Evolutionary conservation across 2,329 filamentous ascomycete genomes (phyloP).

Genomic region (Xylariaceae sp.): DNA sequence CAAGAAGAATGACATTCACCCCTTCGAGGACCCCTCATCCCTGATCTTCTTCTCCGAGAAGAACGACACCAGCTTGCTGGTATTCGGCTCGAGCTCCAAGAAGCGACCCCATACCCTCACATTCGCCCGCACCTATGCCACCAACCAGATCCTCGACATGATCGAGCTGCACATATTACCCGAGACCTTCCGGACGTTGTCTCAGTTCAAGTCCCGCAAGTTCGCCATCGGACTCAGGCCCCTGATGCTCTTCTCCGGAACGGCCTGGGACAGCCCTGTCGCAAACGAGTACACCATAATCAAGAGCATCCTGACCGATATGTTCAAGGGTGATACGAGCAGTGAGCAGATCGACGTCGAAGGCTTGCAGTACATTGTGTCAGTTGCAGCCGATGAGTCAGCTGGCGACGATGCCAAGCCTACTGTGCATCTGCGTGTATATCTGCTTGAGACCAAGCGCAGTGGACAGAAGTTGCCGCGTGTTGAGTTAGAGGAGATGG

Average conservation of each 20-base stretch:
- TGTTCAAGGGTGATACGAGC: slow-evolving; percentile 78
- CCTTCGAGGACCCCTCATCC: slow-evolving; percentile 83
- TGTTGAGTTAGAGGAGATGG: slow-evolving; percentile 93
- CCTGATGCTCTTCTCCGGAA: slow-evolving; percentile 86
- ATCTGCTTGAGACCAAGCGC: slow-evolving; percentile 80
- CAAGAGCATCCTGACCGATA: slow-evolving; percentile 82
- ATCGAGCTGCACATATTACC: slow-evolving; percentile 81
- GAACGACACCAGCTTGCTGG: slow-evolving; percentile 83
- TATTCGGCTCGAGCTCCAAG: slow-evolving; percentile 84
- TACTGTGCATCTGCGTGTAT: slow-evolving; percentile 67
- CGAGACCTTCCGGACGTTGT: slow-evolving; percentile 63
- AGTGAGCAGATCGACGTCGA: slow-evolving; percentile 86
- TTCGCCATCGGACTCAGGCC: slow-evolving; percentile 80
- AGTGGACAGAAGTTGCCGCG: slow-evolving; percentile 83
- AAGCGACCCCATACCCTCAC: slow-evolving; percentile 92
- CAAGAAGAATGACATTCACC: slow-evolving; percentile 95
- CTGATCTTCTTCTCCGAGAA: slow-evolving; percentile 96
- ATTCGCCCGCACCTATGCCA: slow-evolving; percentile 72
- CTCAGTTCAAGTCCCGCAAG: slow-evolving; percentile 73
- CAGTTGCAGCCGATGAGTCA: slow-evolving; percentile 69
- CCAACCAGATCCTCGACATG: slow-evolving; percentile 87
- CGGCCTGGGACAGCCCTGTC: slow-evolving; percentile 78
- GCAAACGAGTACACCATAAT: slow-evolving; percentile 76
- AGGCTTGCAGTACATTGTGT: slow-evolving; percentile 86
- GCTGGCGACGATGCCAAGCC: slow-evolving; percentile 47